phyloP scores from a whole-genome alignment of 352 stramenopile species.

The Pythium sp. region DNA sequence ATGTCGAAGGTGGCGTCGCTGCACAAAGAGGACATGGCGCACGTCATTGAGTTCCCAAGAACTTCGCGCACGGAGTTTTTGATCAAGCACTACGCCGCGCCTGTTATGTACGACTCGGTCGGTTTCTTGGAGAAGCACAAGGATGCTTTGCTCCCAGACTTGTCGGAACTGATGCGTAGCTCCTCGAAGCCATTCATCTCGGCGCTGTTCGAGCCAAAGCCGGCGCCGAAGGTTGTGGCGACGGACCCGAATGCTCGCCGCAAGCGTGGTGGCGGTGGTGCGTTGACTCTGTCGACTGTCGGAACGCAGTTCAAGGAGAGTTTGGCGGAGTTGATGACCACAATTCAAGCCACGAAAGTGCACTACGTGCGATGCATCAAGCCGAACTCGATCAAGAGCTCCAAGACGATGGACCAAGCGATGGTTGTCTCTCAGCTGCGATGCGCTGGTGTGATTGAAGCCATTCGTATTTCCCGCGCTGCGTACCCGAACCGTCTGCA shows the following conservation, averaged over 20 bases:
- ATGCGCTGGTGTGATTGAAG: slow-evolving; percentile 99
- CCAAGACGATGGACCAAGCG: slow-evolving; percentile 85
- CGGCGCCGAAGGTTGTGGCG: slow-evolving; percentile 35
- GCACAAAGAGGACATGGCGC: slow-evolving; percentile 82
- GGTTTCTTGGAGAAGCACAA: slow-evolving; percentile 97
- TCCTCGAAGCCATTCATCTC: slow-evolving; percentile 70
- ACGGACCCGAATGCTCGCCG: slow-evolving; percentile 31
- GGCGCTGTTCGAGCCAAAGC: slow-evolving; percentile 74
- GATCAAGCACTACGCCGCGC: slow-evolving; percentile 94
- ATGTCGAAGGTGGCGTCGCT: slow-evolving; percentile 82
- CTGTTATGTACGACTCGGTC: slow-evolving; percentile 91
- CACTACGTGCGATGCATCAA: slow-evolving; percentile 99
- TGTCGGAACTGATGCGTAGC: slow-evolving; percentile 87
- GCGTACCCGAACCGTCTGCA: slow-evolving; percentile 98
- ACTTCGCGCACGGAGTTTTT: slow-evolving; percentile 90
- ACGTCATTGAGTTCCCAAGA: slow-evolving; percentile 82
- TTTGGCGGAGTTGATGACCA: slow-evolving; percentile 92
- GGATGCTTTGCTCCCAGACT: slow-evolving; percentile 91
- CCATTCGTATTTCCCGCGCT: slow-evolving; percentile 96
- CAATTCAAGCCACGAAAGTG: slow-evolving; percentile 93
- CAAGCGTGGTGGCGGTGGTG: slow-evolving; percentile 53
- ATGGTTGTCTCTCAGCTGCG: slow-evolving; percentile 96
- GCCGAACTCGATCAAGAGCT: slow-evolving; percentile 96
- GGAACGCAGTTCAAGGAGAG: slow-evolving; percentile 94
- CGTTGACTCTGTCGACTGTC: slow-evolving; percentile 68